Base-by-base conservation (phyloP, 2,329 filamentous ascomycete species). In the Zasmidium cellare region DNA sequence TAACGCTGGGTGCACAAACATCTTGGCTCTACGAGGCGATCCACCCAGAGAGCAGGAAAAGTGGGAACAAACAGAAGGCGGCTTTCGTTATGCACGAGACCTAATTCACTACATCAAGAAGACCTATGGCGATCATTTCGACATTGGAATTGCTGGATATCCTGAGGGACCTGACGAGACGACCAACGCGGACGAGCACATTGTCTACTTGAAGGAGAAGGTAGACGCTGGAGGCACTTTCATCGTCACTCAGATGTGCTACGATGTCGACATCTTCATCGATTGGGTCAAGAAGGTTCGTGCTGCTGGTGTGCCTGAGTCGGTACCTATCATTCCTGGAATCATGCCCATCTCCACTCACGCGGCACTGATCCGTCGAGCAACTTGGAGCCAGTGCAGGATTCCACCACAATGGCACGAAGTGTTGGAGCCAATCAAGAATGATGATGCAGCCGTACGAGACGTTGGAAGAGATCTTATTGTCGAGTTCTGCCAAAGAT, bases 191-290 rank as follows among this genome's bases (percentile, higher is more conserved):
- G 92, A 96, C 48, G 77, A 85, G 59, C 82, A 99, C 69, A 85
- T 99, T 63, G 88, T 94, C 64, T 94, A 97, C 74, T 78, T 99
- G 71, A 97, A 97, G 79, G 90, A 97, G 75, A 99, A 99, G 80
- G 88, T 97, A 31, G 94, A 99, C 72, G 90, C 91, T 58, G 94
- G 94, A 52, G 92, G 89, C 61, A 88, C 89, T 6, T 99, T 97
- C 73, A 90, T 99, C 63, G 90, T 99, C 54, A 97, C 94, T 0
- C 94, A 99, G 78, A 99, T 99, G 94, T 97, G 97, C 78, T 99
- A 99, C 80, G 93, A 99, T 71, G 92, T 86, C 51, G 93, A 99
- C 70, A 93, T 94, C 72, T 99, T 99, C 76, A 77, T 97, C 54
- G 84, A 87, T 53, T 99, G 94, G 94, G 89, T 96, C 38, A 81